A percentile compares a stretch with the other conserved stretches of the same genome.
phyloP scores from a whole-genome alignment of 2,329 filamentous ascomycete genomes.

The Curvularia verruculosa region DNA sequence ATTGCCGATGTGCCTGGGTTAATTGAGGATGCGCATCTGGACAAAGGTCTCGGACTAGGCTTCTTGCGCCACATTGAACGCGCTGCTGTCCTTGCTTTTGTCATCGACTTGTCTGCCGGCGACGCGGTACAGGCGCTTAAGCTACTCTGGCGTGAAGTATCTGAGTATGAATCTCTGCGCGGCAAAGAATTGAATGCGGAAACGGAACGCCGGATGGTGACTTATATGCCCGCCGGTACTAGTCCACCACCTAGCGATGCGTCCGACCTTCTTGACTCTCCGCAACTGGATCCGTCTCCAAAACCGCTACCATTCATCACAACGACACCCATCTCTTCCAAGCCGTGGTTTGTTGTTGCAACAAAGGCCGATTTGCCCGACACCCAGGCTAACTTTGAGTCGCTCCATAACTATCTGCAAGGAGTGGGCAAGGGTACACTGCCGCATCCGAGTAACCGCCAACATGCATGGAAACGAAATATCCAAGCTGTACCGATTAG shows the following conservation, averaged over 20 bases:
- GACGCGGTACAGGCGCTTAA: slow-evolving; percentile 80
- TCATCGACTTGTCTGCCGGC: slow-evolving; percentile 81
- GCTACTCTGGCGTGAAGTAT: slow-evolving; percentile 87
- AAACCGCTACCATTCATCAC: slow-evolving; percentile 55
- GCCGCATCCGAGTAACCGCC: slow-evolving; percentile 74
- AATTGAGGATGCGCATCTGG: slow-evolving; percentile 89
- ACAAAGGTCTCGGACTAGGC: slow-evolving; percentile 86
- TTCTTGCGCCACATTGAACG: slow-evolving; percentile 95
- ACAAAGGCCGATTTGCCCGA: slow-evolving; percentile 86
- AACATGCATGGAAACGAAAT: slow-evolving; percentile 65
- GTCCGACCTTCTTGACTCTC: slow-evolving; percentile 28
- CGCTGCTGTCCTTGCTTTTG: slow-evolving; percentile 90
- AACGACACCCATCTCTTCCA: slow-evolving; percentile 79
- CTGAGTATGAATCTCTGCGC: slow-evolving; percentile 82
- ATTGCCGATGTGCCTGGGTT: slow-evolving; percentile 95
- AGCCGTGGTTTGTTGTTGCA: slow-evolving; percentile 95
- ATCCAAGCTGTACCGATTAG: slow-evolving; percentile 80
- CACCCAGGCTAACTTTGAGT: slow-evolving; percentile 77
- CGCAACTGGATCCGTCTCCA: slow-evolving; percentile 31
- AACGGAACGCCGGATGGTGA: slow-evolving; percentile 66
- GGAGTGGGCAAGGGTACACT: slow-evolving; percentile 66
- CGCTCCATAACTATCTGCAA: slow-evolving; percentile 73
- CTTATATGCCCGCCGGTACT: slow-evolving; percentile 50
- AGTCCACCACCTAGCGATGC: slow-evolving; percentile 20
- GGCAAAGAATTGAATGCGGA: slow-evolving; percentile 72